Evolutionary conservation across 106 monocot species (phyloP).

Genomic region (Dioscorea zingiberensis): DNA sequence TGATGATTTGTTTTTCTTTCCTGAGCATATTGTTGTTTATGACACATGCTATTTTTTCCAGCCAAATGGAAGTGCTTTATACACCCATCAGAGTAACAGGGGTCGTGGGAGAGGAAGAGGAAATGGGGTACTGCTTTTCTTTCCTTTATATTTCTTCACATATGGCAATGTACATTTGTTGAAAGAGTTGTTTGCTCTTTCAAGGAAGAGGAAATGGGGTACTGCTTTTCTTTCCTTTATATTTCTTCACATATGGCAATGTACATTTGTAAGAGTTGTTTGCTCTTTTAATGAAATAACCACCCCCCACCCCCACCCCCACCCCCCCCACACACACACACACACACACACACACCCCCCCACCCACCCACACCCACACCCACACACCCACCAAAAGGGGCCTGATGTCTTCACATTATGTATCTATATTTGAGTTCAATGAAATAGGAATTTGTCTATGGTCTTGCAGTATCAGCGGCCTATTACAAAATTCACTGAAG

Average conservation of each 20-base stretch:
- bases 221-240: conserved; percentile 5
- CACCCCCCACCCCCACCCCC: too few relatives aligned
- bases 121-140: conserved; percentile 23
- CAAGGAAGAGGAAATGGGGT: conserved; percentile 57
- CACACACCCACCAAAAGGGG: too few relatives aligned
- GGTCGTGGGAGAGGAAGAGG: conserved; percentile 72
- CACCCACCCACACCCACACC: too few relatives aligned
- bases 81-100: conserved; percentile 32
- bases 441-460: not conserved
- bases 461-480: conserved; percentile 34
- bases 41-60: conserved; percentile 11
- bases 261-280: too few relatives aligned
- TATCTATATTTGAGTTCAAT: too few relatives aligned
- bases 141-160: not conserved
- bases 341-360: too few relatives aligned
- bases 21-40: too few relatives aligned
- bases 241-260: not conserved
- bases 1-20: too few relatives aligned
- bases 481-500: conserved; percentile 63
- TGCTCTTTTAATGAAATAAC: too few relatives aligned
- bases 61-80: conserved; percentile 26
- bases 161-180: not conserved
- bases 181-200: too few relatives aligned
- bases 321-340: too few relatives aligned
- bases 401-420: too few relatives aligned